phyloP scores from a whole-genome alignment of 2,329 filamentous ascomycete genomes.

The Arthrobotrys sphaeroides region DNA sequence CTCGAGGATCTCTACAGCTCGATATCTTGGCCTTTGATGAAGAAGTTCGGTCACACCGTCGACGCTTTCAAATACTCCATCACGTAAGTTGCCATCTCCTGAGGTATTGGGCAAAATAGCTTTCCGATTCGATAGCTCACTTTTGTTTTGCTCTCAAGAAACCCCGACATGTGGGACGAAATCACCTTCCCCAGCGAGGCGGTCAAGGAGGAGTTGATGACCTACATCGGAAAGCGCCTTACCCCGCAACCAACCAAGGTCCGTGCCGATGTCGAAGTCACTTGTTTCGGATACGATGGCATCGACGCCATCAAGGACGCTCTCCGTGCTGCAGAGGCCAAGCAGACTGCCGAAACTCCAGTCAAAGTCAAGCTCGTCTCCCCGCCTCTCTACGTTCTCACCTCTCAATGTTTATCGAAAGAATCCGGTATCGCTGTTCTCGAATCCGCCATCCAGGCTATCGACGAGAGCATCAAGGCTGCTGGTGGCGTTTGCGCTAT shows the following conservation, averaged over 20 bases:
- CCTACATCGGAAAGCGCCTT: constrained; percentile 95
- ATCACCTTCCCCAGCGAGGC: constrained; percentile 86
- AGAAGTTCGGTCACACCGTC: constrained; percentile 94
- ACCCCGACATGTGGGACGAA: constrained; percentile 95
- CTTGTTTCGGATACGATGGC: constrained; percentile 93
- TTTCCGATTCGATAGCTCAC: neutral
- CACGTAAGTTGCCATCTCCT: constrained; percentile 71
- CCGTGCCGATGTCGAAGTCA: constrained; percentile 95
- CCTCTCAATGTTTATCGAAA: constrained; percentile 95
- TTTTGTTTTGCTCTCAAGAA: constrained; percentile 66
- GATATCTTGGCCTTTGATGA: constrained; percentile 97
- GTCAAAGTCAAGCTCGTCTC: constrained; percentile 99
- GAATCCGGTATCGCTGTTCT: constrained; percentile 81
- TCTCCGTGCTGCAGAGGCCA: constrained; percentile 86
- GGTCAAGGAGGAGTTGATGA: constrained; percentile 87
- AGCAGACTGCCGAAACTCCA: constrained; percentile 89
- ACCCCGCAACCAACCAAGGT: constrained; percentile 99
- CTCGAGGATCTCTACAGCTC: constrained; percentile 93
- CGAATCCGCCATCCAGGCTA: constrained; percentile 88
- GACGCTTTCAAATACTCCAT: constrained; percentile 99
- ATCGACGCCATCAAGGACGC: constrained; percentile 98
- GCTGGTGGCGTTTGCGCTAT: constrained; percentile 83
- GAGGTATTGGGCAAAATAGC: neutral
- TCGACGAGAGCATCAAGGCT: constrained; percentile 79
- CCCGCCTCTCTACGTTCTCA: constrained; percentile 94